A percentile compares a stretch with the other conserved stretches of the same genome.
These are phyloP conservation scores for Elsinoe perseae DNA, from an alignment of 2,329 filamentous ascomycete species.

Conservation along the genomic window DNA sequence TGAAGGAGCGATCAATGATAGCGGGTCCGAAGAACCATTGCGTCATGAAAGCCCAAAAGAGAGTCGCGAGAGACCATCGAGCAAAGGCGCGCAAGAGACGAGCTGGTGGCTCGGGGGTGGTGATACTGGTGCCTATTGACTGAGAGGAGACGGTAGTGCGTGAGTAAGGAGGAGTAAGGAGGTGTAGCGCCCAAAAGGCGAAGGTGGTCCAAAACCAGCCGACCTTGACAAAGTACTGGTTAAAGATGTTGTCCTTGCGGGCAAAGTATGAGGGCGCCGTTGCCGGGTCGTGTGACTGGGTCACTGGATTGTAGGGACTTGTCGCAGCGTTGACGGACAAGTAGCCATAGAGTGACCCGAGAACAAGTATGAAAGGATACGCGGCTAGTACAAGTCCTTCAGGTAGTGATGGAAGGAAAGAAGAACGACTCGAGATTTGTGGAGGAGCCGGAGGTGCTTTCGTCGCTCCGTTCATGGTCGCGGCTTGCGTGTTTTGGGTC, in stretches of 20 bases:
- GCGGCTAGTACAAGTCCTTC: slow-evolving; percentile 58
- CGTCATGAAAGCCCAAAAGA: slow-evolving; percentile 76
- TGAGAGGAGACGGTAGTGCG: slow-evolving; percentile 19
- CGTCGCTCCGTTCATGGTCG: slow-evolving; percentile 1
- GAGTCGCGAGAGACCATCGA: slow-evolving; percentile 65
- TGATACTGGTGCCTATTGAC: background rate
- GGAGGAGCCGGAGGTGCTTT: slow-evolving; percentile 1
- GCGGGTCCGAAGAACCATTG: slow-evolving; percentile 95
- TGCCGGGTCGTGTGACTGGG: slow-evolving; percentile 55
- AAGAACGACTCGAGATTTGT: slow-evolving; percentile 30
- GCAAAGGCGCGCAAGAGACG: slow-evolving; percentile 51
- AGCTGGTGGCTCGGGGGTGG: slow-evolving; percentile 29
- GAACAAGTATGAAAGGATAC: slow-evolving; percentile 70
- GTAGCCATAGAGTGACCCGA: slow-evolving; percentile 73
- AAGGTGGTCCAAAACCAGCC: slow-evolving; percentile 87
- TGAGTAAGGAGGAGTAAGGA: slow-evolving; percentile 42
- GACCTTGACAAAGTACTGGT: slow-evolving; percentile 85
- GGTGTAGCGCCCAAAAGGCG: slow-evolving; percentile 54
- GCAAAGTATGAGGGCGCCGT: slow-evolving; percentile 80
- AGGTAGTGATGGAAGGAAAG: slow-evolving; percentile 61
- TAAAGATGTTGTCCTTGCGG: slow-evolving; percentile 86
- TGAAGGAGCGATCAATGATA: slow-evolving; percentile 82
- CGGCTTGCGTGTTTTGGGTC: background rate
- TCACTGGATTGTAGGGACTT: slow-evolving; percentile 52
- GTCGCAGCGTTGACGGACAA: slow-evolving; percentile 52